phyloP scores from a whole-genome alignment of 2,329 filamentous ascomycete genomes.

The Cercospora brassicicola region DNA sequence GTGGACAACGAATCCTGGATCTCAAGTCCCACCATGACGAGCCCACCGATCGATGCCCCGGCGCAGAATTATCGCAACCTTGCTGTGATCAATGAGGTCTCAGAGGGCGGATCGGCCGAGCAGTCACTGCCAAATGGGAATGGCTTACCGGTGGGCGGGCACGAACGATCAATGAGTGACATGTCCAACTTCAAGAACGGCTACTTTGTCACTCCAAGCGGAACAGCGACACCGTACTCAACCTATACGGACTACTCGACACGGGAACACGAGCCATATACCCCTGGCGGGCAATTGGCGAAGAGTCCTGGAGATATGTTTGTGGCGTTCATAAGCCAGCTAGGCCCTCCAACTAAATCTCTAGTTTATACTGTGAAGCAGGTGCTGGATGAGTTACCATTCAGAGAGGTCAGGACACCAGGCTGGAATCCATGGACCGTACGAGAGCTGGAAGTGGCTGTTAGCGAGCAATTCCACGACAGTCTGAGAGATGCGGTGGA shows the following conservation, averaged over 20 bases:
- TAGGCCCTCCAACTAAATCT: slow-evolving; percentile 95
- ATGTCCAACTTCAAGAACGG: slow-evolving; percentile 9
- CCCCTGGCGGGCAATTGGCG: slow-evolving; percentile 17
- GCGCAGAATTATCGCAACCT: slow-evolving; percentile 38
- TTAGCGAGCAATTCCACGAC: slow-evolving; percentile 76
- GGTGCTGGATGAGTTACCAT: slow-evolving; percentile 83
- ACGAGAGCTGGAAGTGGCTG: slow-evolving; percentile 64
- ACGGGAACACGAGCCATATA: slow-evolving; percentile 10
- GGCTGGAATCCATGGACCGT: slow-evolving; percentile 27
- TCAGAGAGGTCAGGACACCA: slow-evolving; percentile 46
- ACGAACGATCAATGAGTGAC: not conserved
- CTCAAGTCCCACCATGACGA: slow-evolving; percentile 13
- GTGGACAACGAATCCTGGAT: slow-evolving; percentile 17
- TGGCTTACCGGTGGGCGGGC: slow-evolving; percentile 2
- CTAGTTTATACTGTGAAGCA: slow-evolving; percentile 87
- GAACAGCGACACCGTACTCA: slow-evolving; percentile 23
- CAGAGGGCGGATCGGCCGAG: slow-evolving; percentile 30
- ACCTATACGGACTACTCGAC: slow-evolving; percentile 16
- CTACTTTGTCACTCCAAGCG: slow-evolving; percentile 22
- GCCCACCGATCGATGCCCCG: slow-evolving; percentile 15
- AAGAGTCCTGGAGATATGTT: slow-evolving; percentile 74
- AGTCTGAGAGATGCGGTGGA: slow-evolving; percentile 78
- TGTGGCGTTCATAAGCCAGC: slow-evolving; percentile 78
- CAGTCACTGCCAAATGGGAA: slow-evolving; percentile 11
- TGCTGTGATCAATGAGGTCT: slow-evolving; percentile 46